Evolutionary conservation across 768 basidiomycete genomes (phyloP).

Genomic region (Cyclocybe aegerita): DNA sequence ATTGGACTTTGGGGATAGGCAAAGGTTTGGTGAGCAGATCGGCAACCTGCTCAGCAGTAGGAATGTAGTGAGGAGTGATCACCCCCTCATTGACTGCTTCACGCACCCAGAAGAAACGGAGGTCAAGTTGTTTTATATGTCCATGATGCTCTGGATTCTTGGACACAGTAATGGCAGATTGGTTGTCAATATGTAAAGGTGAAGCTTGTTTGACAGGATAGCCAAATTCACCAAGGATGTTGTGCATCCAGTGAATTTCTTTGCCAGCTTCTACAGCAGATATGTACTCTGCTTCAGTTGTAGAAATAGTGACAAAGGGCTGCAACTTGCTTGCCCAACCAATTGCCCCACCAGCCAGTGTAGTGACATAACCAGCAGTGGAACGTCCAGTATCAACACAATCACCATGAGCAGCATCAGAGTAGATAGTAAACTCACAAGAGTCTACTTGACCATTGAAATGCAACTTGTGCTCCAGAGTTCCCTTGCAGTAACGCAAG

Average conservation of each 20-base stretch:
- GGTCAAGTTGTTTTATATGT: too few species aligned
- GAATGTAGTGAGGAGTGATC: too few species aligned
- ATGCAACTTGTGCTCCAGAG: slow-evolving; percentile 9
- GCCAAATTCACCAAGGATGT: slow-evolving; percentile 27
- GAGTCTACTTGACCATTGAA: slow-evolving; percentile 6
- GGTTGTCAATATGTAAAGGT: too few species aligned
- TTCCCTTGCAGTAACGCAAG: slow-evolving; percentile 9
- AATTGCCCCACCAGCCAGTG: slow-evolving; percentile 32
- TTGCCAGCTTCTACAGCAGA: slow-evolving; percentile 27
- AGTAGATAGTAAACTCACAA: slow-evolving; percentile 16
- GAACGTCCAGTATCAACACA: slow-evolving; percentile 27
- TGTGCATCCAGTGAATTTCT: slow-evolving; percentile 31
- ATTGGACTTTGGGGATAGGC: too few species aligned
- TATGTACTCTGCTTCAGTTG: slow-evolving; percentile 40
- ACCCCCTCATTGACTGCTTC: too few species aligned
- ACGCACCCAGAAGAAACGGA: too few species aligned
- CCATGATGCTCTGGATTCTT: too few species aligned
- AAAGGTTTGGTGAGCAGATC: too few species aligned
- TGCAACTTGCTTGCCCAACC: slow-evolving; percentile 39
- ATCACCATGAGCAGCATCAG: slow-evolving; percentile 30
- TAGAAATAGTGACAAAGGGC: slow-evolving; percentile 35
- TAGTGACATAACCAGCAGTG: slow-evolving; percentile 35
- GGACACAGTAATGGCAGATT: too few species aligned
- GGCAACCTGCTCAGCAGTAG: too few species aligned
- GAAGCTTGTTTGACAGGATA: too few species aligned